Evolutionary conservation across 176 grass and related monocot genomes (phyloP), one percentile per base, ranked within the genome.

Genomic region (Cenchrus americanus): DNA sequence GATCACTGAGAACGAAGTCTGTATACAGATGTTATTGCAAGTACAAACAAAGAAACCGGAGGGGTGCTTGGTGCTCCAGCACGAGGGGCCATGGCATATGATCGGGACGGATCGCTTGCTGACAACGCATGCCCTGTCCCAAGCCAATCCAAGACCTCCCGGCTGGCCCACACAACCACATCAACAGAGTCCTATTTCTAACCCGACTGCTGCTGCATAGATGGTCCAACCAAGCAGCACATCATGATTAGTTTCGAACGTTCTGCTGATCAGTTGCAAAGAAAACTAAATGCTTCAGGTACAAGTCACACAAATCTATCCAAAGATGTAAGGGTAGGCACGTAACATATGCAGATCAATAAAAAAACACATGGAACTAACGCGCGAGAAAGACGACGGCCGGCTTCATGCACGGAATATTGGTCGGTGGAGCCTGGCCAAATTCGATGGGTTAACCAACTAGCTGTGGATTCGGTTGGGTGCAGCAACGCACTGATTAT

Each of bases 271-370:
- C 10, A n/a, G 44, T 7, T 67, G 53, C 71, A 54, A 64, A 52
- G 43, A 57, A 62, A 89, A 24, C 5, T 63, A 64, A 75, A n/a
- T 69, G 78, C 83, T 71, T 89, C 64, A 71, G 55, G 47, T 86
- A 77, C 8, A 89, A 81, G 73, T 51, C 40, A 75, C 47, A 30
- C 22, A 55, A 3, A 60, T 32, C 57, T 43, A 79, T 73, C 66
- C 47, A 32, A 6, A 64, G 14, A 50, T 13, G 76, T 14, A 19
- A 19, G 24, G 50, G 22, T 80, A 60, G 24, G 41, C 43, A 82
- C 61, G 21, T n/a, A 10, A 9, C n/a, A 32, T 42, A n/a, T 80
- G 64, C 55, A 23, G 42, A 62, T 62, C 5, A 80, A 37, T 37
- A 37, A 37, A 37, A 80, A 69, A 60, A 44, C 6, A 19, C 42